Evolutionary conservation across 228 moss, liverwort and hornwort genomes (phyloP).

Genomic region (Sphagnum fallax): DNA sequence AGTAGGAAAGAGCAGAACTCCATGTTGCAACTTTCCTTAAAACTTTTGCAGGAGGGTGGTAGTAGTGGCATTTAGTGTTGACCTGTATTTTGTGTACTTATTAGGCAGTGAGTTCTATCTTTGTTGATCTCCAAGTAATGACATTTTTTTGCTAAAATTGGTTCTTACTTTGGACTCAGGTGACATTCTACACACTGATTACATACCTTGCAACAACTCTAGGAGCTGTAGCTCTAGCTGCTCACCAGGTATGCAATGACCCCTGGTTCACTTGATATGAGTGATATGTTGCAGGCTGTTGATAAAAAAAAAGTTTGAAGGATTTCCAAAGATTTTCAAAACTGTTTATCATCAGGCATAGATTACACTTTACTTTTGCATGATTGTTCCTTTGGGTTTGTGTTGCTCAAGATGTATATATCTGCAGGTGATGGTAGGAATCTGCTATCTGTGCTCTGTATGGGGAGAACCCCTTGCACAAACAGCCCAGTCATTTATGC

Average conservation of each 20-base stretch:
- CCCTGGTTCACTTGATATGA: not conserved
- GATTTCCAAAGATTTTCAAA: not conserved
- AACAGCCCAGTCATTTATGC: conserved; percentile 95
- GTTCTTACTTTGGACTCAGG: conserved; percentile 25
- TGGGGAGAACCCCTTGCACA: conserved; percentile 85
- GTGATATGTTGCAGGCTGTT: not conserved
- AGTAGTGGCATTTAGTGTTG: too few species aligned
- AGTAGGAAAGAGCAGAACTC: too few species aligned
- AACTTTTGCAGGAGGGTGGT: too few species aligned
- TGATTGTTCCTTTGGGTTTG: not conserved
- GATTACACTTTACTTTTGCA: not conserved
- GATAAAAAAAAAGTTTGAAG: not conserved
- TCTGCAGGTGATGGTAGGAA: conserved; percentile 78
- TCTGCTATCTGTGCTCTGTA: conserved; percentile 74
- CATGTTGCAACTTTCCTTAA: too few species aligned
- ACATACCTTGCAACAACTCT: conserved; percentile 80
- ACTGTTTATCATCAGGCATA: not conserved
- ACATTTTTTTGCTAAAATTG: too few species aligned
- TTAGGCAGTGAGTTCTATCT: too few species aligned
- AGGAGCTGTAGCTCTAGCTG: conserved; percentile 70
- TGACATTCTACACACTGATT: conserved; percentile 76
- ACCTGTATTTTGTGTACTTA: too few species aligned
- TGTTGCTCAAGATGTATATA: not conserved
- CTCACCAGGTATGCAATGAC: conserved; percentile 57
- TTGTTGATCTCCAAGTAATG: too few species aligned